Conservation (phyloP, 2,329 filamentous ascomycete species). For the Penicillium hesseltinei region DNA sequence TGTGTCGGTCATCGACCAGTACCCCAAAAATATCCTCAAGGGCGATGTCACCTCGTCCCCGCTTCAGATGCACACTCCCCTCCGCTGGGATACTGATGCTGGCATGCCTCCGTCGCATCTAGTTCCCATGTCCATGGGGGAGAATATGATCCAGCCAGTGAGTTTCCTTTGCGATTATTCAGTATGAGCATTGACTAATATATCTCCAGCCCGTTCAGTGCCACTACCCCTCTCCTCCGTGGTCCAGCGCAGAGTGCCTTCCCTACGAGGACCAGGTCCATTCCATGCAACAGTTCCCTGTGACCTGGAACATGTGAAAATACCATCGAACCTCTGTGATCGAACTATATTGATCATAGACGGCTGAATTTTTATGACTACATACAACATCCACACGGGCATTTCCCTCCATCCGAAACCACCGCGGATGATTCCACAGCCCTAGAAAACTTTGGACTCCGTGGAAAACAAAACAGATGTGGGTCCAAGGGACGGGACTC, state of each 20-base stretch:
- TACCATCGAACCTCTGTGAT: neutral
- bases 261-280: conserved; percentile 26
- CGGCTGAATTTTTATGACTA: neutral
- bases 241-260: conserved; percentile 25
- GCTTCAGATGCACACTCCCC: conserved; percentile 31
- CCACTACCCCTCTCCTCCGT: conserved; percentile 27
- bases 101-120: conserved; percentile 32
- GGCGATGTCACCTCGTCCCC: conserved; percentile 36
- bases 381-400: neutral
- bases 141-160: conserved; percentile 40
- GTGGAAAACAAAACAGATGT: neutral
- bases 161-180: conserved; percentile 23
- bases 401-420: neutral
- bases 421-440: neutral
- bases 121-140: conserved; percentile 35
- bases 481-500: conserved; percentile 1
- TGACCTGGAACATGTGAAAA: conserved; percentile 17
- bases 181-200: conserved; percentile 41
- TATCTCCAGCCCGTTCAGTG: conserved; percentile 17
- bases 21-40: conserved; percentile 34
- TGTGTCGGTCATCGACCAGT: conserved; percentile 36
- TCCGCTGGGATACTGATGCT: conserved; percentile 37
- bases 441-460: neutral
- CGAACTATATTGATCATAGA: neutral
- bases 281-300: conserved; percentile 21